Base-by-base conservation (phyloP, 495 filamentous ascomycete genomes). In the Aspergillus ellipticus region DNA sequence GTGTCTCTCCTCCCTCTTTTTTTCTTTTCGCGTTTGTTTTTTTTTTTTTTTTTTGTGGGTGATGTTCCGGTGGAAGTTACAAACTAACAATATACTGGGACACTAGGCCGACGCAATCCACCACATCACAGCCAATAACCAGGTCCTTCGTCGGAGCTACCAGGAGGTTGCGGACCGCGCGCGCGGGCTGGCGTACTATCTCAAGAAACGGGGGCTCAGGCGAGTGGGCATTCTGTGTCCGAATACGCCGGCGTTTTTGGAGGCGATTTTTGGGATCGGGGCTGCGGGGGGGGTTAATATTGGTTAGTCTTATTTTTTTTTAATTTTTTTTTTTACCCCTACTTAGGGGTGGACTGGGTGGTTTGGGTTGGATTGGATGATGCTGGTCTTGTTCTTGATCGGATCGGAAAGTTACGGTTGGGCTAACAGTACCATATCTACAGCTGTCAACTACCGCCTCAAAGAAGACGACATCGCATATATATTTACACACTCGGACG, bases 171-270 rank as follows among this genome's bases (percentile, higher is more conserved):
- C 94, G 15, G 88, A 94, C 60, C 87, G 95, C 7, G 88, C 94
- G 0, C 73, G 87, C 33, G 94, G 95, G 0, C 71, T 98, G 19
- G 92, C 89, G 8, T 97, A 94, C 69, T 97, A 86, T 67, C 68
- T 97, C 49, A 81, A 79, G 43, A 88, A 89, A 64, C 79, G 87
- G 52, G 79, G 78, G 7, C 82, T 80, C 62, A 86, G 82, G 65
- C 81, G 87, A 53, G 79, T 88, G 2, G 94, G 94, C 5, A 85
- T 98, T 37, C 77, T 98, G 4, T 84, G 83, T 19, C 86, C 95
- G 1, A 98, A 98, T 67, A 98, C 94, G 5, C 94, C 94, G 3
- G 94, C 91, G 0, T 97, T 97, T 67, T 74, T 97, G 17, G 93
- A 97, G 71, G 79, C 83, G 2, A 87, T 97, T 47, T 98, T 92